phyloP scores from a whole-genome alignment of 345 rosid genomes.

The Melaleuca alternifolia region DNA sequence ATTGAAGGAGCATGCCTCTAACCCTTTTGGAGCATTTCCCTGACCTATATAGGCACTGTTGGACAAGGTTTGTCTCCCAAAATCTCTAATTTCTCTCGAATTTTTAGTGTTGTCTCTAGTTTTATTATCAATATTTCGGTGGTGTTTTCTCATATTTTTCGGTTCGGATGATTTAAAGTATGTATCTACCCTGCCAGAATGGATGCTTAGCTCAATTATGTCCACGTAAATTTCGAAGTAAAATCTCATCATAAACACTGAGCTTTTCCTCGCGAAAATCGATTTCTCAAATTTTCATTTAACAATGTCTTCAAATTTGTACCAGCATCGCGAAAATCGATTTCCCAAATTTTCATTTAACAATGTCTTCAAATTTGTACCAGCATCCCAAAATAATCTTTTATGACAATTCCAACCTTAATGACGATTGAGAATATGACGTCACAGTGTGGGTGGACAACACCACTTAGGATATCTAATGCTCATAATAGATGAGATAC shows the following conservation, averaged over 20 bases:
- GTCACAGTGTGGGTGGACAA: background rate
- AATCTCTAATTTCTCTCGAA: background rate
- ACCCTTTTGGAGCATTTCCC: background rate
- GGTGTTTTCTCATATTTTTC: background rate
- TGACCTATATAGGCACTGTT: background rate
- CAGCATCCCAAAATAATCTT: background rate
- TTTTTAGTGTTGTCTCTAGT: background rate
- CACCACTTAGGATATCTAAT: background rate
- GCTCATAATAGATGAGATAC: background rate
- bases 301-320: background rate
- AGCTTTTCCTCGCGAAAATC: background rate
- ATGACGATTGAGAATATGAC: background rate
- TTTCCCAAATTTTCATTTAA: background rate
- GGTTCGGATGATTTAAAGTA: too few relatives aligned
- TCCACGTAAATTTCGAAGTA: background rate
- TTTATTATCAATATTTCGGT: background rate
- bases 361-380: background rate
- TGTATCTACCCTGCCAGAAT: background rate
- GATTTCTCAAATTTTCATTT: background rate
- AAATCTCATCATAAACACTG: background rate
- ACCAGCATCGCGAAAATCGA: background rate
- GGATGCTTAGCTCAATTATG: background rate
- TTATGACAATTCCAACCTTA: background rate
- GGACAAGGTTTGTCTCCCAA: background rate
- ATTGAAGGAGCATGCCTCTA: background rate